These are phyloP conservation scores for Trichoderma koningiopsis DNA, from an alignment of 2,329 filamentous ascomycete species.

Conservation along the genomic window DNA sequence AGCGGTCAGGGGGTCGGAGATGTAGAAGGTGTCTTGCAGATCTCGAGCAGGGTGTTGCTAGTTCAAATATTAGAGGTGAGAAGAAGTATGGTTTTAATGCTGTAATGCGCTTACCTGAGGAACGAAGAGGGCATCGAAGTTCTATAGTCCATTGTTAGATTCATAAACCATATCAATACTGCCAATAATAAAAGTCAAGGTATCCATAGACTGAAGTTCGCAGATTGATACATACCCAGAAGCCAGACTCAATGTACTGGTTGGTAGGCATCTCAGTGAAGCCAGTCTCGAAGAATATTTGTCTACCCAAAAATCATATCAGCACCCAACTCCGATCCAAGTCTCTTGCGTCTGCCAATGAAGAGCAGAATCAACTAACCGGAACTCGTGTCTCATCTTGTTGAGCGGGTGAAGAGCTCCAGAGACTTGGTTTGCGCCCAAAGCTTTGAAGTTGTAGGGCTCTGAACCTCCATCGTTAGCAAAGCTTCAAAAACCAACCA, in stretches of 20 bases:
- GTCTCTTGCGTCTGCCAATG: fast-evolving
- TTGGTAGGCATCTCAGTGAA: conserved; percentile 98
- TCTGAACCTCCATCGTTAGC: conserved; percentile 39
- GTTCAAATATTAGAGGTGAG: background rate
- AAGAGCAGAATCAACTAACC: conserved; percentile 39
- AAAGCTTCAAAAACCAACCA: background rate
- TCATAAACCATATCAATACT: too few species aligned
- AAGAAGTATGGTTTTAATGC: fast-evolving
- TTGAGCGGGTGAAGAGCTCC: conserved; percentile 73
- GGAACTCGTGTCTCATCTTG: conserved; percentile 94
- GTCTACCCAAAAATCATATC: conserved; percentile 35
- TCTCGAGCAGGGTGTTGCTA: conserved; percentile 93
- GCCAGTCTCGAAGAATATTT: conserved; percentile 99
- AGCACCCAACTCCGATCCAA: background rate
- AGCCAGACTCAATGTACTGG: conserved; percentile 91
- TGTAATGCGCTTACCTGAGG: conserved; percentile 57
- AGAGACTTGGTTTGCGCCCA: conserved; percentile 62
- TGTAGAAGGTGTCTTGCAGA: conserved; percentile 98
- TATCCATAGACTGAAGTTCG: background rate
- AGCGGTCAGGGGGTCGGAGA: conserved; percentile 80
- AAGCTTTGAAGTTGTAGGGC: conserved; percentile 73
- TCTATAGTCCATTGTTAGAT: conserved; percentile 41
- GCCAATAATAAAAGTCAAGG: too few species aligned
- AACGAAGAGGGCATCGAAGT: conserved; percentile 95
- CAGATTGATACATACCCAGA: conserved; percentile 61